Evolutionary conservation across 768 basidiomycete species (phyloP), one percentile per base, ranked within the genome.

Genomic region (Naganishia randhawae): DNA sequence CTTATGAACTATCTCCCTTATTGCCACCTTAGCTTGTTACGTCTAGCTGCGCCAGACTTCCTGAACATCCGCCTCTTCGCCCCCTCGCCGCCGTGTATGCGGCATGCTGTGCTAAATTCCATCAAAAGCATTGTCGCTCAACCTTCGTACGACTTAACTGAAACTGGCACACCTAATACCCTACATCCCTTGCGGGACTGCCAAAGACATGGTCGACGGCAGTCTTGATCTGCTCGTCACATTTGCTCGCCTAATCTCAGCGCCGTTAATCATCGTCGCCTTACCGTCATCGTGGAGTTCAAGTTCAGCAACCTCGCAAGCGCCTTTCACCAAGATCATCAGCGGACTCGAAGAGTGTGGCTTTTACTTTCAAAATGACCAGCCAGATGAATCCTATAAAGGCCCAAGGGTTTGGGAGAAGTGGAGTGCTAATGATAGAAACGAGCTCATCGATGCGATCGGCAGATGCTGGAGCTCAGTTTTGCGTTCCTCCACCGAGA

Each of bases 301-400:
- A 11, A 39, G 22, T 61, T 11, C 8, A 1, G 37, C 37, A 4
- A 25, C 57, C 4, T 33, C 33, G 16, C 6, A 25, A 9, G 19
- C 39, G 39, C 55, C 55, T 17, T 57, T 57, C 35, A 57, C 33
- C 35, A n/a, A 37, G 6, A 57, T 57, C 33, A n/a, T 57, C 8
- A 3, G n/a, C 7, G 35, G 35, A 17, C 14, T n/a, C 25, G 33
- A 33, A 8, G 33, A 16, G 9, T 3, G 11, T 39, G 55, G 55
- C 33, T 57, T n/a, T n/a, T 57, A 57, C 35, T 57, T 27, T 19
- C 14, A 33, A 5, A 57, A 39, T n/a, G n/a, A 39, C 16, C 11
- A 33, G 16, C 14, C 55, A 37, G 19, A 39, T 4, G 37, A 37
- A 4, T 10, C 11, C 55, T 22, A 37, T 39, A 3, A 5, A 10